Percentiles rank a stretch among this genome's conserved stretches.
These are phyloP conservation scores for Diplocarpon rosae DNA, from an alignment of 2,329 filamentous ascomycete genomes.

Conservation along the genomic window DNA sequence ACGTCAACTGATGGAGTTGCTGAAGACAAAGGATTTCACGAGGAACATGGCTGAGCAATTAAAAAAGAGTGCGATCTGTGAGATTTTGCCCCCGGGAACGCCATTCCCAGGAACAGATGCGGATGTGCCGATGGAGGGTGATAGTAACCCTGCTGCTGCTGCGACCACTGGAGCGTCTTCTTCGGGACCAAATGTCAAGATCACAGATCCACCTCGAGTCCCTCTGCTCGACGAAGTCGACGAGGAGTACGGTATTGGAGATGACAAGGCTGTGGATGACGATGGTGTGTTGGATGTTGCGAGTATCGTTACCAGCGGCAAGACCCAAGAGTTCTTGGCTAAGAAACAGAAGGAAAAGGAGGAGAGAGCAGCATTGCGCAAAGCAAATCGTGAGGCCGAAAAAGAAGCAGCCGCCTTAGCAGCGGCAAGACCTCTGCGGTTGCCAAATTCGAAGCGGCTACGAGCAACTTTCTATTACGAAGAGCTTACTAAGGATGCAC, in stretches of 20 bases:
- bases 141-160: constrained; percentile 24
- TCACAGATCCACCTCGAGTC: constrained; percentile 23
- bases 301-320: constrained; percentile 71
- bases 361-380: constrained; percentile 50
- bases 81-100: constrained; percentile 49
- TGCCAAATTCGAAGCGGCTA: constrained; percentile 63
- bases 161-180: constrained; percentile 25
- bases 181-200: constrained; percentile 27
- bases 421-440: constrained; percentile 43
- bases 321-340: constrained; percentile 71
- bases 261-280: constrained; percentile 37
- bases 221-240: constrained; percentile 24
- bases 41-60: constrained; percentile 60
- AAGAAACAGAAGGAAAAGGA: constrained; percentile 74
- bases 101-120: constrained; percentile 35
- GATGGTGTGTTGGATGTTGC: constrained; percentile 77
- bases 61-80: constrained; percentile 55
- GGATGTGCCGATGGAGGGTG: constrained; percentile 34
- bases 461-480: constrained; percentile 65
- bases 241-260: constrained; percentile 30
- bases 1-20: constrained; percentile 53
- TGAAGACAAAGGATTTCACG: constrained; percentile 48
- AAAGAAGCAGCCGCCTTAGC: constrained; percentile 39
- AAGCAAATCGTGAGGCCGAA: constrained; percentile 45
- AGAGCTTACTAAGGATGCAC: constrained; percentile 39